These are phyloP conservation scores for Capronia epimyces DNA, from an alignment of 2,329 filamentous ascomycete genomes.

Conservation along the genomic window DNA sequence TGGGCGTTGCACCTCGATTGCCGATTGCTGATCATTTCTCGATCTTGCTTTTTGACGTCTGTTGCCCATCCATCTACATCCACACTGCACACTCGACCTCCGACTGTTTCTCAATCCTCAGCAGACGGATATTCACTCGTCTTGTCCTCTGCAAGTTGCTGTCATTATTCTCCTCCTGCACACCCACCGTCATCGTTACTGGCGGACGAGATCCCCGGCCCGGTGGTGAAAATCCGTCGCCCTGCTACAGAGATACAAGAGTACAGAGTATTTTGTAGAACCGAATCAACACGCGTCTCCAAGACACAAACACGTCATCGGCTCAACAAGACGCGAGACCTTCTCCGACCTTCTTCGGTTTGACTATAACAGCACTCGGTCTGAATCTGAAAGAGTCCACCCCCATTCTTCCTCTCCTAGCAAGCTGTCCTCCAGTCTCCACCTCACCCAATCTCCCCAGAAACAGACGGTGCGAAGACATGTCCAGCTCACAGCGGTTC, in stretches of 20 bases:
- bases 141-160: background rate
- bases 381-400: background rate
- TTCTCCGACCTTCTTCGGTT: background rate
- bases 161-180: background rate
- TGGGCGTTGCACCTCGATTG: background rate
- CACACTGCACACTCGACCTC: background rate
- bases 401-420: background rate
- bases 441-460: background rate
- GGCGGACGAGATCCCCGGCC: background rate
- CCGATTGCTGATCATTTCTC: conserved; percentile 11
- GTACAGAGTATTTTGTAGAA: too few relatives aligned
- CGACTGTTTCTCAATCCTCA: background rate
- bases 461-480: background rate
- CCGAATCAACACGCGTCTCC: background rate
- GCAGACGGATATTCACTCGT: background rate
- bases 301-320: too few relatives aligned
- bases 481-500: conserved; percentile 5
- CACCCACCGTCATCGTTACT: background rate
- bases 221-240: background rate
- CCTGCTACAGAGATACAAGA: too few relatives aligned
- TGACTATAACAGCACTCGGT: background rate
- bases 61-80: background rate
- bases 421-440: background rate
- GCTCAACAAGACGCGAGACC: too few relatives aligned
- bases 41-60: conserved; percentile 5